phyloP scores from a whole-genome alignment of 345 rosid species.

The Populus ilicifolia region DNA sequence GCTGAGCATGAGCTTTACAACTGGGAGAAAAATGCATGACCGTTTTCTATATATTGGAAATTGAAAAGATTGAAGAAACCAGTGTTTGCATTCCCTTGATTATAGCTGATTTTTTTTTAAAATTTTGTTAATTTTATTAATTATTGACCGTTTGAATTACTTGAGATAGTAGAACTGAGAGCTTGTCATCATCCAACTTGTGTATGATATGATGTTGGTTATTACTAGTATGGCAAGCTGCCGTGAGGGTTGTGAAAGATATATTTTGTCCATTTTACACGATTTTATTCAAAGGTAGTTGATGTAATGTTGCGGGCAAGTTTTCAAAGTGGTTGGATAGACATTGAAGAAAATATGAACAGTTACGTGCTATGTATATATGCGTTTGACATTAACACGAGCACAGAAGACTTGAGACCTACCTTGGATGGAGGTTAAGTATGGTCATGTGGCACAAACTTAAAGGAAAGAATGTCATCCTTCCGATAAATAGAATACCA shows the following conservation, averaged over 20 bases:
- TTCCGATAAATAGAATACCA: neutral
- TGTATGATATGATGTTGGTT: neutral
- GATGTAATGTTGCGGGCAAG: neutral
- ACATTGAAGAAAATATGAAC: conserved; percentile 1
- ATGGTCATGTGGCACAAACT: neutral
- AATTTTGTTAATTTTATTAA: neutral
- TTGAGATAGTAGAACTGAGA: neutral
- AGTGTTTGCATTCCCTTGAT: neutral
- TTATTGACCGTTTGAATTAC: too few species aligned
- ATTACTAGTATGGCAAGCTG: neutral
- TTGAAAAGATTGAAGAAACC: neutral
- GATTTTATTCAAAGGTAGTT: conserved; percentile 23
- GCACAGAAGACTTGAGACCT: neutral
- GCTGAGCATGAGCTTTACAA: neutral
- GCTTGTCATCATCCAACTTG: neutral
- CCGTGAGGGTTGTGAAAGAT: neutral
- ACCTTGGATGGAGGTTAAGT: neutral
- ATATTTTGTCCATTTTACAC: neutral
- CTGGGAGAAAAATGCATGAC: neutral
- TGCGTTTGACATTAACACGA: neutral
- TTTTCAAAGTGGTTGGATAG: conserved; percentile 16
- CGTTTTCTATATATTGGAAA: neutral
- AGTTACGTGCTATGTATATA: neutral
- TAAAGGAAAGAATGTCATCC: neutral
- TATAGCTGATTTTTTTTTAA: neutral